These are phyloP conservation scores for Hippophae rhamnoides DNA, from an alignment of 306 rosid genomes.

Conservation along the genomic window DNA sequence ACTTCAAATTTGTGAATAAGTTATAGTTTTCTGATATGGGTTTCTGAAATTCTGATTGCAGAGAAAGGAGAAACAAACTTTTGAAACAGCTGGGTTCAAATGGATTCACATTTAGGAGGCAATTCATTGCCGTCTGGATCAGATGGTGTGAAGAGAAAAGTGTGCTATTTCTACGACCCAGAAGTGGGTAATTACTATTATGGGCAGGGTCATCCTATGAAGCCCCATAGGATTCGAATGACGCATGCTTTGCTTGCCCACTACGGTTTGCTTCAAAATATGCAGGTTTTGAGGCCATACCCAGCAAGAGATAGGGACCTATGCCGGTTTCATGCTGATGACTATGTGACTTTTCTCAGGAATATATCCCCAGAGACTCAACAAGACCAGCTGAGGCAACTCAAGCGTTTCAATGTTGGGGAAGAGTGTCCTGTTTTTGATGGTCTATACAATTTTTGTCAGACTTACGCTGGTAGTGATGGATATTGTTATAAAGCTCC, in stretches of 20 bases:
- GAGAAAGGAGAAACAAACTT: too few species aligned
- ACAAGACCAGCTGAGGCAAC: slow-evolving; percentile 43
- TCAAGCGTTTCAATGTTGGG: too few species aligned
- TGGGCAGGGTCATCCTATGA: slow-evolving; percentile 91
- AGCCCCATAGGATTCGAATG: slow-evolving; percentile 88
- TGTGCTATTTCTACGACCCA: too few species aligned
- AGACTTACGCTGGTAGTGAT: too few species aligned
- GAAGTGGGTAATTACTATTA: slow-evolving; percentile 78
- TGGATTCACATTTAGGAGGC: slow-evolving; percentile 49
- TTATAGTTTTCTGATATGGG: background rate
- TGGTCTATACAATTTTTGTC: too few species aligned
- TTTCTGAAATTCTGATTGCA: background rate
- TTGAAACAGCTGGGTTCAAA: too few species aligned
- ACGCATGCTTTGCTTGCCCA: slow-evolving; percentile 85
- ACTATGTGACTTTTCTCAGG: slow-evolving; percentile 69
- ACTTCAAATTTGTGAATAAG: too few species aligned
- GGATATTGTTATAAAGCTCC: too few species aligned
- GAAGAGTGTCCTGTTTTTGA: too few species aligned
- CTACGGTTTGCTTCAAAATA: slow-evolving; percentile 73
- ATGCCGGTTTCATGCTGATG: slow-evolving; percentile 80
- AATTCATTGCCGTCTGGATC: slow-evolving; percentile 49
- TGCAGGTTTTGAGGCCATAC: slow-evolving; percentile 82
- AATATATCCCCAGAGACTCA: slow-evolving; percentile 73
- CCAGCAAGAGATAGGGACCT: slow-evolving; percentile 81
- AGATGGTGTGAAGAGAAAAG: too few species aligned